These are phyloP conservation scores for Ustilago vetiveriae DNA, from an alignment of 1,284 basidiomycete species.

Conservation along the genomic window DNA sequence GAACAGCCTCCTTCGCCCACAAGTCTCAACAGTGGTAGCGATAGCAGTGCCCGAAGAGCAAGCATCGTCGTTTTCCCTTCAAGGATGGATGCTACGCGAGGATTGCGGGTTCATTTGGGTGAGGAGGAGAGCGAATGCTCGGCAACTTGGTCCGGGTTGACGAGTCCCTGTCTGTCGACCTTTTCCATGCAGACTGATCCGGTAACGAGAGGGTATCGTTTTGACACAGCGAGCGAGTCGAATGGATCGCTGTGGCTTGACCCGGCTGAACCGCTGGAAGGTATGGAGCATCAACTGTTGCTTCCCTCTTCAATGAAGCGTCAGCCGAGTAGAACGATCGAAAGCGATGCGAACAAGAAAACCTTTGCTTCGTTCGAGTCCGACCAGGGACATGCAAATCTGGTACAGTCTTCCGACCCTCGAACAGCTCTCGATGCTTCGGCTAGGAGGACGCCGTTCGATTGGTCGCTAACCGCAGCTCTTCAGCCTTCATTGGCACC, in stretches of 20 bases:
- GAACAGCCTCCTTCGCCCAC: slow-evolving; percentile 18
- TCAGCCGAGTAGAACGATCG: slow-evolving; percentile 12
- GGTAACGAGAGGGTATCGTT: neutral
- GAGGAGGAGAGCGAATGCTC: neutral
- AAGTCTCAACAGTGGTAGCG: slow-evolving; percentile 1
- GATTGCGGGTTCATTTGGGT: neutral
- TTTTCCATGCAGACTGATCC: slow-evolving; percentile 9
- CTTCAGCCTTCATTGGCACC: slow-evolving; percentile 7
- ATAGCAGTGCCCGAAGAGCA: slow-evolving; percentile 1
- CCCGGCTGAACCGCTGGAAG: neutral
- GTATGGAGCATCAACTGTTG: slow-evolving; percentile 7
- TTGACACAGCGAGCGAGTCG: neutral
- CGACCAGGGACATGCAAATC: slow-evolving; percentile 14
- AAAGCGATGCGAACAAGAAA: slow-evolving; percentile 8
- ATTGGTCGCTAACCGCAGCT: slow-evolving; percentile 8
- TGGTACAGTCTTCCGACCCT: too few species aligned
- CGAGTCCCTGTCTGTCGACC: slow-evolving; percentile 14
- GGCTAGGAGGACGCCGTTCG: neutral
- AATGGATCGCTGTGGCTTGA: neutral
- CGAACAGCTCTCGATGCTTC: neutral
- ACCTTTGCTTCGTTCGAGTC: slow-evolving; percentile 19
- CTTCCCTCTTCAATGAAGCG: slow-evolving; percentile 33
- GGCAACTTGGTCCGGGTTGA: neutral
- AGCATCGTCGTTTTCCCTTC: slow-evolving; percentile 18
- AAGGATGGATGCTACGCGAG: neutral